These are phyloP conservation scores for Amylostereum chailletii DNA, from an alignment of 1,284 basidiomycete genomes.

Conservation along the genomic window DNA sequence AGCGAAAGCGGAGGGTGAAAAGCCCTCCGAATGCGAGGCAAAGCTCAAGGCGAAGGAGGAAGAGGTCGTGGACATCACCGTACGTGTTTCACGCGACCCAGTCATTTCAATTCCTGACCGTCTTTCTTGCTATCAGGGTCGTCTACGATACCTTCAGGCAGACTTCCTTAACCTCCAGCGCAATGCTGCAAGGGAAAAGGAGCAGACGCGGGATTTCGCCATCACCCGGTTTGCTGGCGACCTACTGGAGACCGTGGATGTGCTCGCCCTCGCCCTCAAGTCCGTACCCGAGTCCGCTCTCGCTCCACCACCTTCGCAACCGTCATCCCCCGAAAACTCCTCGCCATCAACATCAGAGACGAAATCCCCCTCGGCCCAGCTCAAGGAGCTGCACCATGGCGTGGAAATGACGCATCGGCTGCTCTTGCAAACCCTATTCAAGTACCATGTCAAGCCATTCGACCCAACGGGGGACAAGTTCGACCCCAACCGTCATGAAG, in stretches of 20 bases:
- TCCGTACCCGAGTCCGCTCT: slow-evolving; percentile 65
- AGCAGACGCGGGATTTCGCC: slow-evolving; percentile 88
- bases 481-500: slow-evolving; percentile 93
- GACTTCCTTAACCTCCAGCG: slow-evolving; percentile 95
- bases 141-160: slow-evolving; percentile 83
- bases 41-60: slow-evolving; percentile 67
- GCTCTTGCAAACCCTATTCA: slow-evolving; percentile 83
- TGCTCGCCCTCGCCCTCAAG: slow-evolving; percentile 82
- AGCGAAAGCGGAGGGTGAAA: slow-evolving; percentile 15
- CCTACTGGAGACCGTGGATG: slow-evolving; percentile 88
- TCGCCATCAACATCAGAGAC: slow-evolving; percentile 24
- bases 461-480: slow-evolving; percentile 90
- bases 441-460: slow-evolving; percentile 87
- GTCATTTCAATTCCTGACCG: background rate
- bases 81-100: slow-evolving; percentile 29
- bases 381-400: slow-evolving; percentile 73
- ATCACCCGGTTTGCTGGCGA: slow-evolving; percentile 88
- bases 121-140: slow-evolving; percentile 40
- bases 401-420: slow-evolving; percentile 90
- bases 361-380: slow-evolving; percentile 51
- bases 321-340: slow-evolving; percentile 16
- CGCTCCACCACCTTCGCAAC: slow-evolving; percentile 13
- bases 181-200: slow-evolving; percentile 84
- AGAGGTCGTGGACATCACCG: slow-evolving; percentile 68
- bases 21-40: slow-evolving; percentile 22